Evolutionary conservation across 2,329 filamentous ascomycete genomes (phyloP), one percentile per base, ranked within the genome.

Genomic region (Neocatenulostroma microsporum): DNA sequence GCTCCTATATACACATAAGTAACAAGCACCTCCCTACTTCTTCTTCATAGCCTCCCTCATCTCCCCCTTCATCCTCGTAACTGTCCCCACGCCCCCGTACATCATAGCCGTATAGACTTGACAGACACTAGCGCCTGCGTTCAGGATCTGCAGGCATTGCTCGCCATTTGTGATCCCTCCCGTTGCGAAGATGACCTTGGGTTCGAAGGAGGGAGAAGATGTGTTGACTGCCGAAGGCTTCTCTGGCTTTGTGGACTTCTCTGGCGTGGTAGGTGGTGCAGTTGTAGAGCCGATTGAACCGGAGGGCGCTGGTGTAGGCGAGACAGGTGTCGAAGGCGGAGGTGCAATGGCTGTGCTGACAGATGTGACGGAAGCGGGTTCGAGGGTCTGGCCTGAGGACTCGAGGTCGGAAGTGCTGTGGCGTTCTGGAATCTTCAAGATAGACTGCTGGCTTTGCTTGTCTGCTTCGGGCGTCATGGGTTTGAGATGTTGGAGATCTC

Each of bases 141-240:
- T 84, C 32, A 96, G 69, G 5, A 89, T 76, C 62, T 84, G 72
- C 11, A 84, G 67, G 7, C 86, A 93, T 63, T 96, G 82, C 45
- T 82, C 73, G 4, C 91, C 91, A 47, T 82, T 89, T 1, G 83
- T 91, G 55, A 98, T 89, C 13, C 91, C 91, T 1, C 91, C 91
- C 0, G 86, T 91, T 1, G 89, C 89, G 57, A 96, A 96, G 42
- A 98, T 82, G 35, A 87, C 80, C 64, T 94, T 94, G 31, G 72
- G 72, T 41, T 67, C 45, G 18, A n/a, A n/a, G n/a, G n/a, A n/a
- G n/a, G n/a, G n/a, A n/a, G n/a, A n/a, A n/a, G n/a, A n/a, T n/a
- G n/a, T n/a, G n/a, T n/a, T n/a, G n/a, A n/a, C n/a, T n/a, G n/a
- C n/a, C n/a, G n/a, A n/a, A n/a, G n/a, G n/a, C n/a, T n/a, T n/a